Base-by-base conservation (phyloP, 495 filamentous ascomycete genomes). In the Aspergillus kassunensis region DNA sequence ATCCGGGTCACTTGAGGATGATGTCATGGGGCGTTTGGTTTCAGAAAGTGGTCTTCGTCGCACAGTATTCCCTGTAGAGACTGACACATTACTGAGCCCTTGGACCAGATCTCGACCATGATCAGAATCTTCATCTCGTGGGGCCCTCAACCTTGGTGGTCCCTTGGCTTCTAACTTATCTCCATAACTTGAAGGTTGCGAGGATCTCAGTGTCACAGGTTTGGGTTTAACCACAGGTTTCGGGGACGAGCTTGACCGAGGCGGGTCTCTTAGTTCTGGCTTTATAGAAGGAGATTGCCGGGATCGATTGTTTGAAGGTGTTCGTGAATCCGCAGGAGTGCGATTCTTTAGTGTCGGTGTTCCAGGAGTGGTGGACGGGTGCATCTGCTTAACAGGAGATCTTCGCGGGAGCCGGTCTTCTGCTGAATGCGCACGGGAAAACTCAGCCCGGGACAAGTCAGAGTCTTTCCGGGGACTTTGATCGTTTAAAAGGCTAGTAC, bases 1-100 rank as follows among this genome's bases (percentile, higher is more conserved):
- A 31, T 79, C 75, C 13, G 64, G 69, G 21, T 75, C 74, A 45
- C 70, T 75, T 6, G 70, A 76, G 4, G 72, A 65, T 7, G 75
- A 72, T 35, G 74, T 77, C 33, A 71, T 60, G 15, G 53, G 63
- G 21, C 64, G 65, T 44, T 63, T 70, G 45, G 31, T 8, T 57
- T 60, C 20, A 56, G 49, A 15, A 49, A 46, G 39, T 60, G 34
- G 45, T 37, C 21, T 49, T 6, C 33, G 65, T 45, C 63, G 68
- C 42, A 57, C 50, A 13, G 64, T 54, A 49, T 55, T 63, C 4
- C 36, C 51, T 0, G 44, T 40, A 15, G 61, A 67, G 46, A 68
- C 49, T 0, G 56, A 40, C 68, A 70, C 60, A 29, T 58, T 62
- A 31, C 61, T 53, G 9, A 69, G 25, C 16, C 57, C 59, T 29